phyloP scores from a whole-genome alignment of 1,284 basidiomycete species.

The Cerrena zonata region DNA sequence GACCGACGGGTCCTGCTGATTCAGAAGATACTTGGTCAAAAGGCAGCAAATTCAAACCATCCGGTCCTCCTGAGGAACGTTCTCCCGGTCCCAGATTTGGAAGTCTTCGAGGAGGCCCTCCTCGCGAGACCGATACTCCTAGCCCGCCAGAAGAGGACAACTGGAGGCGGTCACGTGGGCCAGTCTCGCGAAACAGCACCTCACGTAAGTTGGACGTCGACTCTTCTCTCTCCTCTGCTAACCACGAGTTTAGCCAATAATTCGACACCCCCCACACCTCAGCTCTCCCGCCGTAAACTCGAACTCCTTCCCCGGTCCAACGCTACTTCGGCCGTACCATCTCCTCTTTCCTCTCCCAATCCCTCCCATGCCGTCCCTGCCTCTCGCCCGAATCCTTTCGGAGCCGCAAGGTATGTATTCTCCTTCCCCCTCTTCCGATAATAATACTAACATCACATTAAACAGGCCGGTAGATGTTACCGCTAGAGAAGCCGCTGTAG shows the following conservation, averaged over 20 bases:
- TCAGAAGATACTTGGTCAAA: slow-evolving; percentile 70
- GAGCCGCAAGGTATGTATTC: slow-evolving; percentile 65
- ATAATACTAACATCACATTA: slow-evolving; percentile 3
- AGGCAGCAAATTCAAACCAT: slow-evolving; percentile 65
- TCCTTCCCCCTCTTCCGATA: slow-evolving; percentile 1
- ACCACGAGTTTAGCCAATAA: slow-evolving; percentile 43
- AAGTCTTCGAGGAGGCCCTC: slow-evolving; percentile 46
- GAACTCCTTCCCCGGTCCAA: slow-evolving; percentile 76
- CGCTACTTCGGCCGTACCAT: slow-evolving; percentile 54
- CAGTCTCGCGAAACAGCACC: slow-evolving; percentile 39
- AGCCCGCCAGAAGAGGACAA: slow-evolving; percentile 41
- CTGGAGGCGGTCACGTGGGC: slow-evolving; percentile 52
- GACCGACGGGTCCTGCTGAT: slow-evolving; percentile 56
- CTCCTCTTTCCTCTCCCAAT: slow-evolving; percentile 72
- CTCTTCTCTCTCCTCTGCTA: not conserved
- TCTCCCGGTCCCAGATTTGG: slow-evolving; percentile 46
- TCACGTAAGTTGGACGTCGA: slow-evolving; percentile 48
- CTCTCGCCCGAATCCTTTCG: slow-evolving; percentile 73
- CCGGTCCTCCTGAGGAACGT: slow-evolving; percentile 33
- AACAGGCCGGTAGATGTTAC: slow-evolving; percentile 80
- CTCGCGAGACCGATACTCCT: slow-evolving; percentile 38
- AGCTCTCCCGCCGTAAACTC: slow-evolving; percentile 70
- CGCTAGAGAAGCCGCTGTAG: slow-evolving; percentile 69
- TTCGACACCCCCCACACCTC: slow-evolving; percentile 77
- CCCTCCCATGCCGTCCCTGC: slow-evolving; percentile 39